Base-by-base conservation (phyloP, 2,329 filamentous ascomycete species). In the Exophiala sp. region DNA sequence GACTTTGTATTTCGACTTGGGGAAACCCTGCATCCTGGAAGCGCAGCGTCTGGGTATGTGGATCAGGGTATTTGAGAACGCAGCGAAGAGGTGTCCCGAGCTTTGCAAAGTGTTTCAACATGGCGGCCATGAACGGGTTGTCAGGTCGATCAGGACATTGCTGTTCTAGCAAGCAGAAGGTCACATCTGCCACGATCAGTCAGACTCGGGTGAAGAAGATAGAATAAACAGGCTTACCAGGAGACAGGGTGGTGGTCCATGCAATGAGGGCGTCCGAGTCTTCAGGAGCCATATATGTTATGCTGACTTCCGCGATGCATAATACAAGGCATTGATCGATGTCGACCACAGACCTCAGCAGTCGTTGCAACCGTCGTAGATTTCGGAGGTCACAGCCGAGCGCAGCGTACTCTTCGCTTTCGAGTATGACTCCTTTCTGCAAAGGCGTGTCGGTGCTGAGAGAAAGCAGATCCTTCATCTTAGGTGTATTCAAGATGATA, bases 121-220 rank as follows among this genome's bases (percentile, higher is more conserved):
- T 61, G 23, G 57, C 55, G 14, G 51, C 52, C 7, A 58, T 88
- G 70, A 96, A 96, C 0, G 90, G 89, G 65, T 95, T 86, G 7
- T 80, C 71, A 10, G 78, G 71, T 0, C 88, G 87, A 54, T 87
- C 83, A 0, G 90, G 90, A 2, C 95, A 76, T 56, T 88, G 82
- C 62, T 95, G 90, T 65, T 96, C 91, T 11, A 96, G 71, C 4
- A 96, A 75, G 61, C 86, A 93, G 64, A 97, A 95, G 49, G 85
- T 80, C 52, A 86, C 85, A 82, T 63, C 60, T 66, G 34, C 3
- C 23, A 19, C 5, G 13, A 27, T 56, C 51, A 59, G 50, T 43
- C 14, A 27, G 24, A 5, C 29, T 21, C 9, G 6, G 14, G 10
- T 21, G 11, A 7, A 8, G 39, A 4, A 18, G 34, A 19, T n/a